A percentile compares a stretch with the other conserved stretches of the same genome.
Conservation (phyloP, 805 yeast genomes). For the Pichia cephalocereana region DNA sequence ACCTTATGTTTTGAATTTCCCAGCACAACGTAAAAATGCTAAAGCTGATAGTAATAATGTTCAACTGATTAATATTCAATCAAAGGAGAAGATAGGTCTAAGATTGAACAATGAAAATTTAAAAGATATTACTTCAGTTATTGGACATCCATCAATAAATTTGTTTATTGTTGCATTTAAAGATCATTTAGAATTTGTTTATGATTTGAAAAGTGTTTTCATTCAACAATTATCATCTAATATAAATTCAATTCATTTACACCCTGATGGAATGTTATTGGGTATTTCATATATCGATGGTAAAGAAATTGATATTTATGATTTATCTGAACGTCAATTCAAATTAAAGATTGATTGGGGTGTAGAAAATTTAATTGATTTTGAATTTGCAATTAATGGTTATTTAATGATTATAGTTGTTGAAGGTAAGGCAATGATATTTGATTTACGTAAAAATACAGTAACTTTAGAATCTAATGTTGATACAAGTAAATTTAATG, state of each 20-base stretch:
- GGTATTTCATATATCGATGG: conserved; percentile 6
- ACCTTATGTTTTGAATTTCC: not conserved
- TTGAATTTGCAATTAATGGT: conserved; percentile 38
- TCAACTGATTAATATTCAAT: not conserved
- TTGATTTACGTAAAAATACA: conserved; percentile 6
- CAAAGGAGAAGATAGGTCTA: not conserved
- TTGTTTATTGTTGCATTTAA: conserved; percentile 1
- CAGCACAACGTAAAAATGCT: not conserved
- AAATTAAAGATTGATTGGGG: conserved; percentile 4
- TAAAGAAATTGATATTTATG: conserved; percentile 10
- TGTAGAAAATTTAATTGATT: not conserved
- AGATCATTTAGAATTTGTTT: conserved; percentile 5
- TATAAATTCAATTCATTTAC: conserved; percentile 8
- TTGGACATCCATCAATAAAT: conserved; percentile 12
- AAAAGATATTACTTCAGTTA: not conserved
- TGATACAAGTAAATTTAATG: not conserved
- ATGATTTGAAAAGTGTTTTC: conserved; percentile 4
- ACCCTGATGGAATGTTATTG: conserved; percentile 15
- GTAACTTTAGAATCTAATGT: not conserved
- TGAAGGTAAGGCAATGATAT: not conserved
- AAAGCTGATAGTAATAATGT: not conserved
- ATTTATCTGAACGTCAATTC: conserved; percentile 4
- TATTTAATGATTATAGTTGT: conserved; percentile 37
- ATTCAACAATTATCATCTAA: not conserved
- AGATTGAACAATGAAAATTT: not conserved